Evolutionary conservation across 2,329 filamentous ascomycete species (phyloP), one percentile per base, ranked within the genome.

Genomic region (Alternaria sp.): DNA sequence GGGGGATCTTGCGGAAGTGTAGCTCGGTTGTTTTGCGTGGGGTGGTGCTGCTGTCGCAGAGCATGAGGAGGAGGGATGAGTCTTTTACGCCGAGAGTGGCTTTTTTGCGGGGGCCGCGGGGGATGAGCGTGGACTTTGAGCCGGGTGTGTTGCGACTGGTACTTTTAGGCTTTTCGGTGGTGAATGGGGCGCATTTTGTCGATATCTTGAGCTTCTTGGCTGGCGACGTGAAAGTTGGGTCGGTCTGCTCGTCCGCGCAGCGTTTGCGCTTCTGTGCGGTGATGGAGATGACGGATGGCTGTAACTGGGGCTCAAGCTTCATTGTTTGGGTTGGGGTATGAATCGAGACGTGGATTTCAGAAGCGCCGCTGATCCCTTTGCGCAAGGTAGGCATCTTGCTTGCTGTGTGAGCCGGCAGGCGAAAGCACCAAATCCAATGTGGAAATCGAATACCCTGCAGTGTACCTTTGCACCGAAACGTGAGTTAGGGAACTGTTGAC

Each of bases 1-100:
- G 63, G 1, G 65, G 53, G 12, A 72, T 62, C 30, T 67, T 66
- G 45, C 63, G 67, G 63, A 72, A 73, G 56, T 64, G 66, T 0
- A 71, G 60, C 21, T 68, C 65, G 46, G 65, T 68, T 17, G 15
- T 23, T 36, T 53, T 49, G 11, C 40, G 8, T 2, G 32, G 32
- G 32, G 32, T 46, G 2, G 57, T 67, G 8, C 21, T 40, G 57
- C 67, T 57, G 10, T 62, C 46, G 60, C 70, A 70, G 9, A 67
- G 26, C 53, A 73, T 68, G 49, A 43, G 64, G 4, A 73, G 58
- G 17, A 73, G 46, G 6, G 62, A 55, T 2, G 23, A 21, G 17
- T 71, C 57, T 25, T 54, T 43, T 3, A 52, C 57, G 28, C 65
- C 63, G 12, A 65, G 6, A 3, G 17, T 63, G 15, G 70, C 70